Conservation (phyloP, 176 grass and related monocot species). For the Secale cereale region DNA sequence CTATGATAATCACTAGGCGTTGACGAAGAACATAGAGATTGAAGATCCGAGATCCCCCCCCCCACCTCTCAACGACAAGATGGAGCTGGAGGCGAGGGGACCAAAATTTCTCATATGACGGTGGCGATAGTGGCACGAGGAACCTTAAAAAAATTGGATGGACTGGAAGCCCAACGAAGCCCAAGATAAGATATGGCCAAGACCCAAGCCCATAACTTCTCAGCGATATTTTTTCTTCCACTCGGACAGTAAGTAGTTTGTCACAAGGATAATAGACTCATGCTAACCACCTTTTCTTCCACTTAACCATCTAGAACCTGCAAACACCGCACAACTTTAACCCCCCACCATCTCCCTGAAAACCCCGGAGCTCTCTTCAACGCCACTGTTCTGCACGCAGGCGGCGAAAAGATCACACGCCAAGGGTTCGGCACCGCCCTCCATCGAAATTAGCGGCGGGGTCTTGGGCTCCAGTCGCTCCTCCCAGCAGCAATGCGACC, state of each 20-base stretch:
- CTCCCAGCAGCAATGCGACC: neutral
- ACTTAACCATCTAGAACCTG: neutral
- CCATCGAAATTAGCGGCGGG: constrained; percentile 15
- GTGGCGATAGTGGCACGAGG: too few species aligned
- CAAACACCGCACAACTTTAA: neutral
- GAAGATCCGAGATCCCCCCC: too few species aligned
- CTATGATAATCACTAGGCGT: too few species aligned
- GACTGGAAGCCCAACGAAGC: neutral
- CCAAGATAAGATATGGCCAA: neutral
- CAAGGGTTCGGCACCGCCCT: neutral
- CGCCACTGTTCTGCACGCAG: neutral
- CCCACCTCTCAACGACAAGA: too few species aligned
- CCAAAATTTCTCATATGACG: too few species aligned
- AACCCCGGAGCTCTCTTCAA: neutral
- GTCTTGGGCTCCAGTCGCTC: neutral
- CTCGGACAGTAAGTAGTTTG: neutral
- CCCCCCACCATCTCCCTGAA: neutral
- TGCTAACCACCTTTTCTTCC: neutral
- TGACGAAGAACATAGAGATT: too few species aligned
- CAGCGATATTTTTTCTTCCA: neutral
- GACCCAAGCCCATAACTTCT: neutral
- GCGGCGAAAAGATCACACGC: neutral
- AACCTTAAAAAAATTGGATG: too few species aligned
- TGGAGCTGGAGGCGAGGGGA: too few species aligned
- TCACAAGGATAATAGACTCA: neutral